Base-by-base conservation (phyloP, 2,329 filamentous ascomycete species). In the Corynespora cassiicola region DNA sequence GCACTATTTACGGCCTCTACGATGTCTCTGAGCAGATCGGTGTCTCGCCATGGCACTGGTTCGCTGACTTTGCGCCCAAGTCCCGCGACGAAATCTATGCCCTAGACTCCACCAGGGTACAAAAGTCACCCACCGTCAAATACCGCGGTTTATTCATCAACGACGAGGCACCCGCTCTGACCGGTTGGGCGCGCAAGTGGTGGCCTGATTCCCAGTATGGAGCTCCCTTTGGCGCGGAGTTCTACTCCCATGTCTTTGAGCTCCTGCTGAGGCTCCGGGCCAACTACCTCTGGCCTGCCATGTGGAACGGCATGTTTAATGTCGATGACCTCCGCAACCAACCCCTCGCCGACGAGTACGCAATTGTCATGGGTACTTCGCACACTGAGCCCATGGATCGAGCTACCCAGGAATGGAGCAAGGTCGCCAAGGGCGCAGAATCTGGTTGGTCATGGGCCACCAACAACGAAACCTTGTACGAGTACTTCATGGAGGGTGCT, bases 271-370 rank as follows among this genome's bases (percentile, higher is more conserved):
- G 87, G 6, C 74, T 87, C 18, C 77, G 81, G 23, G 86, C 86
- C 11, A 90, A 90, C 63, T 89, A 88, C 55, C 71, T 90, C 32
- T 90, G 87, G 86, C 87, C 86, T 0, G 79, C 85, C 1, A 74
- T 81, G 60, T 90, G 86, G 87, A 79, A 77, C 5, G 79, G 77
- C 47, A 87, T 88, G 76, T 87, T 89, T 56, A 81, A 84, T 56
- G 78, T 87, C 1, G 87, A 90, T 45, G 86, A 90, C 56, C 73
- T 79, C 3, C 73, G 76, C 19, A 89, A 84, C 51, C 84, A 87
- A 57, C 80, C 82, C 0, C 75, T 87, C 5, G 84, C 86, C 0
- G 84, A 90, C 52, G 84, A 84, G n/a, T 89, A 82, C 58, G 86
- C 83, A 25, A 80, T 90, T 39, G 85, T 89, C 1, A 80, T 90